Base-by-base conservation (phyloP, 345 rosid genomes). In the Citrus hindsii region DNA sequence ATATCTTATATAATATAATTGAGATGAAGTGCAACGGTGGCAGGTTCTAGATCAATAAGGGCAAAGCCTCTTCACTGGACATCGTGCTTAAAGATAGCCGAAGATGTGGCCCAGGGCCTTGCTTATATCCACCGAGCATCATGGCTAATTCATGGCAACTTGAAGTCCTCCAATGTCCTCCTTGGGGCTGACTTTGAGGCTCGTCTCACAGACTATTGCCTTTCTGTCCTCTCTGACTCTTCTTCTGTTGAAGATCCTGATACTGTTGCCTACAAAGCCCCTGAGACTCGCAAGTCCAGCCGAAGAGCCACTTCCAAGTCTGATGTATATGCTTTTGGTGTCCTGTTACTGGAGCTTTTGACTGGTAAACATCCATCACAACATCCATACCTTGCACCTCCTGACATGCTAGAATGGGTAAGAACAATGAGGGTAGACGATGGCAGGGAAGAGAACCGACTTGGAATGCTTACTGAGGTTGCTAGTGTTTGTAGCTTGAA, bases 41-140 rank as follows among this genome's bases (percentile, higher is more conserved):
- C 87, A 95, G 99, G 97, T 82, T 93, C 98, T 62, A 87, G 97
- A 89, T 88, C 98, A 0, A 82, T 89, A 19, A 88, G 94, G 80
- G 94, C 97, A 35, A 96, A 90, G 83, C 98, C 98, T 51, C 91
- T 94, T 67, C 98, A 94, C 66, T 96, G 98, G 98, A 92, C 99
- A 53, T 96, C 99, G 28, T 93, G 98, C 84, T 85, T 96, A 68
- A 96, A 96, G 85, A 94, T 96, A 79, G 97, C 98, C n/a, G 99
- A 94, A 80, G 99, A 94, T 84, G 97, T 91, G 65, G 97, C 94
- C 9, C 94, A 89, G 75, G 97, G 97, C 37, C 94, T 94, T 27
- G 89, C 90, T n/a, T 90, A 91, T 86, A 90, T 94, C 75, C 99
- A 96, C 85, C 97, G 94, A 85, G 81, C 90, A 40, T 89, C 98